Conservation (phyloP, 192 early-diverging fungal species). For the Coemansia sp. region DNA sequence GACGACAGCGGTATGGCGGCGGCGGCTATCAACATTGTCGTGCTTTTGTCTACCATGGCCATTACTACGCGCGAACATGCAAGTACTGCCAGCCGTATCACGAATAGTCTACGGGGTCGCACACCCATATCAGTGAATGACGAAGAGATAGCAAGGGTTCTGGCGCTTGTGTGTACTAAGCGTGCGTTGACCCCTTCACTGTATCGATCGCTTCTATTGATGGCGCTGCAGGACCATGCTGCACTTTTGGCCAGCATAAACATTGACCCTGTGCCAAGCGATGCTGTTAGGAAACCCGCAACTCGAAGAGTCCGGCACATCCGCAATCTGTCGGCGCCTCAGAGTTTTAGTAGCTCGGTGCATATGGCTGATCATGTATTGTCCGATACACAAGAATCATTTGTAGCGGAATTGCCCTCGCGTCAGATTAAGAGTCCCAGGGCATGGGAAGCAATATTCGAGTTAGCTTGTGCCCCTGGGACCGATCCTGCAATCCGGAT, state of each 20-base stretch:
- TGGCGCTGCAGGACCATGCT: constrained; percentile 33
- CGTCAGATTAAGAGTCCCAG: constrained; percentile 23
- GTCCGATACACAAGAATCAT: constrained; percentile 16
- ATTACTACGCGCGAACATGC: constrained; percentile 20
- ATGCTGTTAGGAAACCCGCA: neutral
- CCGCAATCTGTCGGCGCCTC: constrained; percentile 26
- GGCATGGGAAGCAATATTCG: constrained; percentile 26
- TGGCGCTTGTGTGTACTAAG: constrained; percentile 40
- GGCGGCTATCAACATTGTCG: constrained; percentile 44
- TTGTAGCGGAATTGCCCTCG: constrained; percentile 27
- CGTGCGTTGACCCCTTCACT: constrained; percentile 34
- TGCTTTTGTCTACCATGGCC: constrained; percentile 29
- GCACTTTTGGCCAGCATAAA: constrained; percentile 43
- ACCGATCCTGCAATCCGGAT: constrained; percentile 28
- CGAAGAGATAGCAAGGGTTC: constrained; percentile 16
- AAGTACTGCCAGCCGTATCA: constrained; percentile 40
- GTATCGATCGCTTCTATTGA: constrained; percentile 29
- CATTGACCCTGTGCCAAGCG: constrained; percentile 8
- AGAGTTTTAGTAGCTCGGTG: constrained; percentile 1
- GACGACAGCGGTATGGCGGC: constrained; percentile 41
- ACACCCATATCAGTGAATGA: constrained; percentile 13
- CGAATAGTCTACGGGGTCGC: constrained; percentile 41
- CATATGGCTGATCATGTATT: constrained; percentile 3
- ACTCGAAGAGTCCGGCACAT: constrained; percentile 15
- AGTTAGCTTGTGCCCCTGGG: constrained; percentile 23